These are phyloP conservation scores for Skeletonema potamos DNA, from an alignment of 108 stramenopile species.

Conservation along the genomic window DNA sequence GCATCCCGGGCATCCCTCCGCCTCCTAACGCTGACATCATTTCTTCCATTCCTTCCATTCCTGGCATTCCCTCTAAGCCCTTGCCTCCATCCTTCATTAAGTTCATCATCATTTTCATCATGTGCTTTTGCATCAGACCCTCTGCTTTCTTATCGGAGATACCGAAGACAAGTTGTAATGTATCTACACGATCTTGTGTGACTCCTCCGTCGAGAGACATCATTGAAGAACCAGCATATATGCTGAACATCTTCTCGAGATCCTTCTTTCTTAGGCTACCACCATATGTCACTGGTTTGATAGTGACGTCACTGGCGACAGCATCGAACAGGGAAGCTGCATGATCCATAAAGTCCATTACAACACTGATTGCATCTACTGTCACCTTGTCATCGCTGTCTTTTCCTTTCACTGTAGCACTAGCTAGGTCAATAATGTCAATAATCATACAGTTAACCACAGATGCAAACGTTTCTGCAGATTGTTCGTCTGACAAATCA, in stretches of 20 bases:
- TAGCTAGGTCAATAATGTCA: constrained; percentile 86
- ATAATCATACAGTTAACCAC: constrained; percentile 91
- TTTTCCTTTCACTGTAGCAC: constrained; percentile 72
- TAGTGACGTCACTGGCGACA: constrained; percentile 74
- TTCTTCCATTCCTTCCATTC: constrained; percentile 80
- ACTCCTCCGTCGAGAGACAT: constrained; percentile 50
- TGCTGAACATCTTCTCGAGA: constrained; percentile 81
- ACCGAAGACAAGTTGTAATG: constrained; percentile 73
- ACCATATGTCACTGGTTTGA: constrained; percentile 84
- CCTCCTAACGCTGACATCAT: constrained; percentile 80
- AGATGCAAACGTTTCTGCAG: constrained; percentile 83
- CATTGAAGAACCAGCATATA: constrained; percentile 75
- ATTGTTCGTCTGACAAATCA: constrained; percentile 61
- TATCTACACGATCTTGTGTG: constrained; percentile 58
- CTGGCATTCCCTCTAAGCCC: constrained; percentile 45
- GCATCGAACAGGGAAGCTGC: constrained; percentile 79
- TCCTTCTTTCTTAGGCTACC: constrained; percentile 73
- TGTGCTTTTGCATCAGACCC: constrained; percentile 81
- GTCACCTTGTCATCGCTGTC: constrained; percentile 64
- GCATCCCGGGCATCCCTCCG: constrained; percentile 54
- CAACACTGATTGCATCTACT: constrained; percentile 75
- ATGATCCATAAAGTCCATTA: constrained; percentile 87
- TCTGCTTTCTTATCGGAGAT: constrained; percentile 84
- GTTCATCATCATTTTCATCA: constrained; percentile 88
- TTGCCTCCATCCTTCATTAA: constrained; percentile 74